Conservation (phyloP, 352 stramenopile genomes). For the Pythium phragmiticola region DNA sequence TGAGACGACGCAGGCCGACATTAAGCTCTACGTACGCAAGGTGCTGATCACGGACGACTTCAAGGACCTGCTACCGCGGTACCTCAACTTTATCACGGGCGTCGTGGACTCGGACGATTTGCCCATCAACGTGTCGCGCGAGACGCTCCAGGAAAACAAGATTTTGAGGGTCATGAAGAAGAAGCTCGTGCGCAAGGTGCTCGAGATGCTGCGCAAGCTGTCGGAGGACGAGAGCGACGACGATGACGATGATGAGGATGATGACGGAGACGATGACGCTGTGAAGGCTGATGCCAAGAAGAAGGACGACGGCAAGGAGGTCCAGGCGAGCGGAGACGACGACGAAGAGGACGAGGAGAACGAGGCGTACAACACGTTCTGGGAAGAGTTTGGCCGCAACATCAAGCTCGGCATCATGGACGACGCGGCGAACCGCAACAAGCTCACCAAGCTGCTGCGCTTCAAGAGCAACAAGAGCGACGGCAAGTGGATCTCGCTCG, state of each 20-base stretch:
- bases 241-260: constrained; percentile 57
- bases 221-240: constrained; percentile 88
- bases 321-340: constrained; percentile 39
- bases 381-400: constrained; percentile 96
- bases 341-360: constrained; percentile 66
- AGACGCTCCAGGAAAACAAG: constrained; percentile 99
- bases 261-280: constrained; percentile 30
- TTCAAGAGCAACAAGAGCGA: constrained; percentile 95
- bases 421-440: constrained; percentile 93
- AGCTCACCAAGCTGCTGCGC: constrained; percentile 96
- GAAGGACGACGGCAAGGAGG: constrained; percentile 82
- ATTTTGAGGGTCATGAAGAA: constrained; percentile 99
- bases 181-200: constrained; percentile 99
- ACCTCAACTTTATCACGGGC: constrained; percentile 99
- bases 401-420: constrained; percentile 99
- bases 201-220: constrained; percentile 98
- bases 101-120: constrained; percentile 99
- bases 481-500: constrained; percentile 92
- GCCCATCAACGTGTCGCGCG: constrained; percentile 99
- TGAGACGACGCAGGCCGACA: constrained; percentile 89
- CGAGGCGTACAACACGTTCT: constrained; percentile 97
- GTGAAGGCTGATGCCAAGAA: constrained; percentile 35
- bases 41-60: constrained; percentile 99
- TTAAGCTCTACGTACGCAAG: constrained; percentile 99
- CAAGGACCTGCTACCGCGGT: constrained; percentile 96